A percentile compares a stretch with the other conserved stretches of the same genome.
Evolutionary conservation across 306 rosid genomes (phyloP).

Genomic region (Glycine latifolia): DNA sequence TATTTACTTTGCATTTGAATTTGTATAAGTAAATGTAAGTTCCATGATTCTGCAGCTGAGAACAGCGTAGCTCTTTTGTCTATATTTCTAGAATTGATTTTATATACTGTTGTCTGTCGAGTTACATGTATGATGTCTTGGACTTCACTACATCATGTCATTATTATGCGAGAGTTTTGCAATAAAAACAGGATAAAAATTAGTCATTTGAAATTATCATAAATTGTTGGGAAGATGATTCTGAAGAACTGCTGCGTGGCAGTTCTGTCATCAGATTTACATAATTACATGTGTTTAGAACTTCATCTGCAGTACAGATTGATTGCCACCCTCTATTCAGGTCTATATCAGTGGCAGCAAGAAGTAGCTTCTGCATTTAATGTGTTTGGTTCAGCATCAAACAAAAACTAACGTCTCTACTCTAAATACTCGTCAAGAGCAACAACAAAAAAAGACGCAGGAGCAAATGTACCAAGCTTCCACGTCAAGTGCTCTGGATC

Average conservation of each 20-base stretch:
- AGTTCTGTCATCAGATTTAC: too few species aligned
- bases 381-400: too few species aligned
- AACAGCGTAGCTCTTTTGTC: too few species aligned
- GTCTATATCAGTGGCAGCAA: too few species aligned
- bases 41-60: slow-evolving; percentile 30
- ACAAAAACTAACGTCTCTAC: too few species aligned
- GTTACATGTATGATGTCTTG: slow-evolving; percentile 9
- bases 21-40: slow-evolving; percentile 41
- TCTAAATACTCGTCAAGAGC: too few species aligned
- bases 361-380: too few species aligned
- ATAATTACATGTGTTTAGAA: neutral
- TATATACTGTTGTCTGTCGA: neutral
- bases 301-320: neutral
- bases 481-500: too few species aligned
- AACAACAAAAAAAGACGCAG: too few species aligned
- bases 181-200: neutral
- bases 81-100: neutral
- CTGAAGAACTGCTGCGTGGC: too few species aligned
- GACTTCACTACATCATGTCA: neutral
- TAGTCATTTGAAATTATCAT: neutral
- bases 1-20: slow-evolving; percentile 42
- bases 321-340: too few species aligned
- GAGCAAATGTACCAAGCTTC: too few species aligned
- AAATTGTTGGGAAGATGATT: neutral
- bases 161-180: neutral